Evolutionary conservation across 164 flowering plant genomes (phyloP), one percentile per base, ranked within the genome.

Genomic region (Annona squamosa): DNA sequence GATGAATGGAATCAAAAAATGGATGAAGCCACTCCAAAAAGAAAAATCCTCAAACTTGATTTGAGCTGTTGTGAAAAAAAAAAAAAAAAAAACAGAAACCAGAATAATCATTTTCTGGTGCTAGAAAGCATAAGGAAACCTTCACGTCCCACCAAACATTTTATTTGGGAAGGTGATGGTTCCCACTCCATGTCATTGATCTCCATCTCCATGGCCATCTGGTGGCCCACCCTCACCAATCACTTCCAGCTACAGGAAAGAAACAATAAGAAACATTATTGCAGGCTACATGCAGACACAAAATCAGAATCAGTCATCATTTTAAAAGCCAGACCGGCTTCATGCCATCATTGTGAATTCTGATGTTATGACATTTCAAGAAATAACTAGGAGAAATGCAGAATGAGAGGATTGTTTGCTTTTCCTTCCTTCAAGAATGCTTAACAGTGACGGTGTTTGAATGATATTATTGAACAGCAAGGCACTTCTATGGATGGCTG

Each of bases 181-280:
- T 75, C 74, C 76, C 16, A 16, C 78, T 47, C 72, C 41, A 73
- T 48, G 76, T 81, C 70, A 84, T 71, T 87, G 72, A 42, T 63
- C 79, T 4, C 76, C 81, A 59, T 85, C 86, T 9, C 77, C 89
- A 56, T 82, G 81, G 42, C 88, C 89, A 73, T 86, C 86, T 2
- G 92, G 93, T 69, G 87, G 82, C 75, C 94, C 92, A n/a, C 92
- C 97, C 19, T 88, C 88, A 74, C 94, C 92, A 59, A 88, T 87
- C 69, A 91, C 94, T 83, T 91, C 91, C 75, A 91, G 82, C 97
- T 91, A 87, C 52, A 66, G 79, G 74, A 70, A 26, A 26, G 9
- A 6, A 44, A 42, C 10, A 66, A 43, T 10, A 43, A 48, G 57
- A 48, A 52, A 10, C 9, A 7, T 10, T 52, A 52, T 10, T 52